Evolutionary conservation across 1,284 basidiomycete species (phyloP).

Genomic region (Leucoagaricus sp.): DNA sequence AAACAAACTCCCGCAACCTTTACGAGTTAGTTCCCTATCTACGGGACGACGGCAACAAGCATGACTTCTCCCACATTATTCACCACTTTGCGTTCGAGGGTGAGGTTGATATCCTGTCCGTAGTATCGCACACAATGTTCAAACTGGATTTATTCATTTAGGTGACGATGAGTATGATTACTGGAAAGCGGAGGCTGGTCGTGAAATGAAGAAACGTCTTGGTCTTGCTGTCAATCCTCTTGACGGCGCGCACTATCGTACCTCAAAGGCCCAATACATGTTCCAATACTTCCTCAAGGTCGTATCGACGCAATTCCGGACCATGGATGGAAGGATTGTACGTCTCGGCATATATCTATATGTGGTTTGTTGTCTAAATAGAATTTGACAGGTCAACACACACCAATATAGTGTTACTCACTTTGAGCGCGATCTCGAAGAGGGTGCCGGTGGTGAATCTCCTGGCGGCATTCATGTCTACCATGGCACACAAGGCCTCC

Average conservation of each 20-base stretch:
- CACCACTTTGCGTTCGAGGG: conserved; percentile 84
- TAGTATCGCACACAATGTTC: neutral
- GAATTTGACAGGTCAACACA: conserved; percentile 59
- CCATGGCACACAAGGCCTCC: conserved; percentile 80
- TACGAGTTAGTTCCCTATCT: conserved; percentile 97
- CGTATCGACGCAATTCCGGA: conserved; percentile 89
- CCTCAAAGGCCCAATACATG: conserved; percentile 78
- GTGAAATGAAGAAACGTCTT: conserved; percentile 75
- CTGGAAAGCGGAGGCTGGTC: conserved; percentile 60
- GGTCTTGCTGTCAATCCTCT: conserved; percentile 82
- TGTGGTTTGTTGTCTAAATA: neutral
- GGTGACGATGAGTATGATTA: conserved; percentile 77
- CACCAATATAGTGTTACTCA: conserved; percentile 95
- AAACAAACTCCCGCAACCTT: conserved; percentile 79
- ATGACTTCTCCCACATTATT: conserved; percentile 93
- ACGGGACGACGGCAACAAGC: conserved; percentile 81
- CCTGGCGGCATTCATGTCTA: conserved; percentile 75
- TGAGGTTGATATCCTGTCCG: conserved; percentile 10
- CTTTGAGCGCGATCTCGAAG: conserved; percentile 88
- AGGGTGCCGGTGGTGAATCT: conserved; percentile 61
- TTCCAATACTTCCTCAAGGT: conserved; percentile 99
- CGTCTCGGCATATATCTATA: conserved; percentile 24
- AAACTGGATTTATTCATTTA: conserved; percentile 17
- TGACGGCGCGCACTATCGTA: conserved; percentile 61
- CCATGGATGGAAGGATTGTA: conserved; percentile 74